These are phyloP conservation scores for Melanomma pulvis-pyrius DNA, from an alignment of 495 filamentous ascomycete species.

Conservation along the genomic window DNA sequence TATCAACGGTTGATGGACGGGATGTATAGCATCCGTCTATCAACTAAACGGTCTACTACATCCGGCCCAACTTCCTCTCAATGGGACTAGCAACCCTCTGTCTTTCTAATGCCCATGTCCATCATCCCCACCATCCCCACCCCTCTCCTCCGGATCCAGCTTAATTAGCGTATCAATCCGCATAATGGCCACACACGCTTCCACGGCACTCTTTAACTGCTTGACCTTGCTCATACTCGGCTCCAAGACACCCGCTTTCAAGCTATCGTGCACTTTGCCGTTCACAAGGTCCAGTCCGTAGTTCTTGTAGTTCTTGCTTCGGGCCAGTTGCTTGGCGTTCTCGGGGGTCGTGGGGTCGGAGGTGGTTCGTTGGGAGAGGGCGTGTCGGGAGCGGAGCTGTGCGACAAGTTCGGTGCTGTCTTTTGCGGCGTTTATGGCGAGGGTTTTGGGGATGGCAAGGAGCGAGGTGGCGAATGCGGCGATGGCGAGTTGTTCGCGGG, in stretches of 20 bases:
- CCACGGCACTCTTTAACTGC: slow-evolving; percentile 97
- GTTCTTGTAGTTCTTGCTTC: slow-evolving; percentile 97
- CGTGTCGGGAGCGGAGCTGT: slow-evolving; percentile 91
- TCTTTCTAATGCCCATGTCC: slow-evolving; percentile 63
- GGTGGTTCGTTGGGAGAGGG: slow-evolving; percentile 86
- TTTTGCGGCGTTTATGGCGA: slow-evolving; percentile 96
- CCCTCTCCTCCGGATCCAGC: slow-evolving; percentile 85
- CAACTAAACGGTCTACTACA: not conserved
- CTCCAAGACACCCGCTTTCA: slow-evolving; percentile 95
- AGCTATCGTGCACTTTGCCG: slow-evolving; percentile 87
- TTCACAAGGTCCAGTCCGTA: slow-evolving; percentile 90
- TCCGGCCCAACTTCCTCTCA: not conserved
- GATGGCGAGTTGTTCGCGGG: slow-evolving; percentile 95
- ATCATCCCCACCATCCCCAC: slow-evolving; percentile 68
- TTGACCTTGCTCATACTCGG: slow-evolving; percentile 98
- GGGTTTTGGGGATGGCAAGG: slow-evolving; percentile 92
- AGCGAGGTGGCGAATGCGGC: slow-evolving; percentile 95
- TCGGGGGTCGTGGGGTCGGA: slow-evolving; percentile 58
- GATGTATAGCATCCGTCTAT: not conserved
- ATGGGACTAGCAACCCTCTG: not conserved
- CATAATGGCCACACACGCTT: slow-evolving; percentile 99
- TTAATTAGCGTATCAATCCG: slow-evolving; percentile 99
- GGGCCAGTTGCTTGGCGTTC: slow-evolving; percentile 83
- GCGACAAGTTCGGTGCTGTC: slow-evolving; percentile 93
- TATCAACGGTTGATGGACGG: no score